phyloP scores from a whole-genome alignment of 768 basidiomycete genomes.

The Termitomyces sp. region DNA sequence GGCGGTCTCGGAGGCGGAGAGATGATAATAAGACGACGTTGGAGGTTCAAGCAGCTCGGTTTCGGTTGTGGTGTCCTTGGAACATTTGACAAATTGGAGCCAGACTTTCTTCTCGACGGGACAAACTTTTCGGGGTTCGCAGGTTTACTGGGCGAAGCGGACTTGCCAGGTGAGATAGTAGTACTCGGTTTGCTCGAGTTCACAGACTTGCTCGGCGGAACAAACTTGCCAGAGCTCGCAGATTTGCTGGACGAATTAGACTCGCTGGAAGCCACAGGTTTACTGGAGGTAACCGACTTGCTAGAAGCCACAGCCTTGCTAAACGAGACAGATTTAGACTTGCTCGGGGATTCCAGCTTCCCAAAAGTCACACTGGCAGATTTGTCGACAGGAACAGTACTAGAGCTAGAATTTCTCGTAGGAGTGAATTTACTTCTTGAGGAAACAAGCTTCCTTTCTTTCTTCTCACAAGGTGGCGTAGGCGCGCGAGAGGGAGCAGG shows the following conservation, averaged over 20 bases:
- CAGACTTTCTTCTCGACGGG: neutral
- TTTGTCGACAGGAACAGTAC: neutral
- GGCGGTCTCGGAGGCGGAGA: slow-evolving; percentile 4
- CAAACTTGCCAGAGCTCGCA: neutral
- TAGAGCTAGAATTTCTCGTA: neutral
- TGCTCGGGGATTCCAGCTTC: neutral
- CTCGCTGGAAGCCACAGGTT: neutral
- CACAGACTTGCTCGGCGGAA: neutral
- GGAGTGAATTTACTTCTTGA: neutral
- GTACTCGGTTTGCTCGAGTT: neutral
- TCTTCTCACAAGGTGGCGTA: neutral
- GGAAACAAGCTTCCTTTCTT: neutral
- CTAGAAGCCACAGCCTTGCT: neutral
- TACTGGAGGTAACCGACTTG: neutral
- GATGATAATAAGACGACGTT: slow-evolving; percentile 1
- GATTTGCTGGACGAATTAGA: neutral
- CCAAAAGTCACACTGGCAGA: too few species aligned
- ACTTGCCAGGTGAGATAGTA: neutral
- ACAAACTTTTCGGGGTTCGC: neutral
- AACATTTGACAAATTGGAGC: neutral
- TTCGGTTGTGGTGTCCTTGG: slow-evolving; percentile 1
- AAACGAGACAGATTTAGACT: neutral
- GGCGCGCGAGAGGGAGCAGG: neutral
- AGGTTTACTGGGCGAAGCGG: neutral
- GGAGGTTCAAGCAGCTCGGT: neutral